Conservation (phyloP, 164 flowering plant species). For the Liriodendron chinense region DNA sequence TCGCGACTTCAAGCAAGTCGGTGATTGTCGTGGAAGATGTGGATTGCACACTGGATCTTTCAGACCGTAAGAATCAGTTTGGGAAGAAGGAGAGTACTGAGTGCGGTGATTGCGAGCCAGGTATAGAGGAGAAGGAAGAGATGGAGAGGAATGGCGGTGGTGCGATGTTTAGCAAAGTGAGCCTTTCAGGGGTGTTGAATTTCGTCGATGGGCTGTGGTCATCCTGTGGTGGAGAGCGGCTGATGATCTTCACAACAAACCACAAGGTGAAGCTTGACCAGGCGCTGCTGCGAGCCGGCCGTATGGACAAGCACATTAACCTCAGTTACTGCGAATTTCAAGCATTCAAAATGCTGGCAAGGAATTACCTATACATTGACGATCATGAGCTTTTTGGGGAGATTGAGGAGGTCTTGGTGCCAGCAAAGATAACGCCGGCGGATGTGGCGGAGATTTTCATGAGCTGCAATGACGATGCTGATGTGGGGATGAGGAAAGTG, state of each 20-base stretch:
- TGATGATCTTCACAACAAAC: too few relatives aligned
- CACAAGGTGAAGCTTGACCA: too few relatives aligned
- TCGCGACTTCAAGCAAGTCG: slow-evolving; percentile 26
- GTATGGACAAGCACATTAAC: slow-evolving; percentile 34
- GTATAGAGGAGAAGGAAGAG: background rate
- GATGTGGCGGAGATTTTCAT: slow-evolving; percentile 31
- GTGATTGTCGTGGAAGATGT: slow-evolving; percentile 32
- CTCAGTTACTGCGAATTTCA: slow-evolving; percentile 21
- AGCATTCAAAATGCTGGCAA: slow-evolving; percentile 21
- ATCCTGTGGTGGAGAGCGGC: too few relatives aligned
- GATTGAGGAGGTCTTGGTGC: slow-evolving; percentile 15
- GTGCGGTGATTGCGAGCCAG: background rate
- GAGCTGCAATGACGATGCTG: too few relatives aligned
- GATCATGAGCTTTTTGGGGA: slow-evolving; percentile 19
- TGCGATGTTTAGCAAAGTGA: background rate
- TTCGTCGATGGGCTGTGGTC: too few relatives aligned
- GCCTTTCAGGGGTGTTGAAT: slow-evolving; percentile 18
- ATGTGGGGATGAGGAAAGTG: slow-evolving; percentile 21
- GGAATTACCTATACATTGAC: slow-evolving; percentile 23
- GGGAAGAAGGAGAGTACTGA: background rate
- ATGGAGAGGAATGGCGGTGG: background rate
- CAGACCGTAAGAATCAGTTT: slow-evolving; percentile 11
- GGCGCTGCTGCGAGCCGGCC: slow-evolving; percentile 26
- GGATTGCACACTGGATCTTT: slow-evolving; percentile 30
- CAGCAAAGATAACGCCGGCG: slow-evolving; percentile 26